phyloP scores from a whole-genome alignment of 495 filamentous ascomycete species.

The Stereocaulon alpinum region DNA sequence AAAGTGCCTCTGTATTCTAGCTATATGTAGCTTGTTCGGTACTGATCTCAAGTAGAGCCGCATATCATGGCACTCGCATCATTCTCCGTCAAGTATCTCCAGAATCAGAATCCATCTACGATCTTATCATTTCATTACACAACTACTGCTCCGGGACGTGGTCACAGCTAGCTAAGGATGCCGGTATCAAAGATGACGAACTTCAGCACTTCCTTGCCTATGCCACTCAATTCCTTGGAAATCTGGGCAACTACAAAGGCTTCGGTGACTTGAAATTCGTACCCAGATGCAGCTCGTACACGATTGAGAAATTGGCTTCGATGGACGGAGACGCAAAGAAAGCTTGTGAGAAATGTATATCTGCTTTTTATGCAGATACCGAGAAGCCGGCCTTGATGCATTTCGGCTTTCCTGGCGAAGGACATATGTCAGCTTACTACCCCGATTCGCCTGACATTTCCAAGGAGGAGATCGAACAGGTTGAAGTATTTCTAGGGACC shows the following conservation, averaged over 20 bases:
- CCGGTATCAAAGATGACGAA: conserved; percentile 58
- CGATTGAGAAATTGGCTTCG: conserved; percentile 61
- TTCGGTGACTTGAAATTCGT: conserved; percentile 95
- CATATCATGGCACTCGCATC: conserved; percentile 74
- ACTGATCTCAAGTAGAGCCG: conserved; percentile 45
- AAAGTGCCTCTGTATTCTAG: neutral
- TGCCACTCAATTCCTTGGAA: conserved; percentile 79
- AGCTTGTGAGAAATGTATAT: conserved; percentile 37
- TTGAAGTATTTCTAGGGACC: conserved; percentile 63
- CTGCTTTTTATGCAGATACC: conserved; percentile 63
- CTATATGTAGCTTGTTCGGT: neutral
- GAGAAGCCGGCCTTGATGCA: conserved; percentile 60
- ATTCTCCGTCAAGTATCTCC: conserved; percentile 82
- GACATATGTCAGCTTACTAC: conserved; percentile 88
- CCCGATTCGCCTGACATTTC: conserved; percentile 79
- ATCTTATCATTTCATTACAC: conserved; percentile 78
- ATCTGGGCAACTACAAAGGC: conserved; percentile 89
- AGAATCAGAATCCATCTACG: conserved; percentile 82
- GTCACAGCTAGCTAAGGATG: conserved; percentile 56
- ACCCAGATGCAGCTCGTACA: conserved; percentile 57
- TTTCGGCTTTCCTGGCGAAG: conserved; percentile 70
- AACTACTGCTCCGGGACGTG: conserved; percentile 67
- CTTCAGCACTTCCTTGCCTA: conserved; percentile 76
- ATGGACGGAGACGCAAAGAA: conserved; percentile 55
- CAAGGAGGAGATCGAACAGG: conserved; percentile 65